Evolutionary conservation across 768 basidiomycete genomes (phyloP), one percentile per base, ranked within the genome.

Genomic region (Amanita fuliginea): DNA sequence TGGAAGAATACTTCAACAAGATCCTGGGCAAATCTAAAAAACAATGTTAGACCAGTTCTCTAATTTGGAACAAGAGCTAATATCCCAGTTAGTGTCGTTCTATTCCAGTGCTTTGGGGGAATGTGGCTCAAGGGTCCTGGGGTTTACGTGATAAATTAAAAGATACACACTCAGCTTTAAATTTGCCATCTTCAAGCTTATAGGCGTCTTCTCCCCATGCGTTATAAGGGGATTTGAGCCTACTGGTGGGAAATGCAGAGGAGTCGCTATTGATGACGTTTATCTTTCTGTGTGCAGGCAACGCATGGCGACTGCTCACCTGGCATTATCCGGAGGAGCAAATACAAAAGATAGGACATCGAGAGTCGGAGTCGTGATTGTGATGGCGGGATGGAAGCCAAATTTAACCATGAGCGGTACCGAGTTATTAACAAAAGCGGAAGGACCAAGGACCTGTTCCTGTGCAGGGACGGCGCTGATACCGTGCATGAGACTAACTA

Each of bases 1-100:
- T 94, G 89, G 63, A 95, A 94, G 68, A 84, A 97, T 40, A 94
- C 90, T 66, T 96, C 91, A 59, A 95, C 82, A 47, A 96, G 82
- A 67, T 97, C 92, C 46, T 86, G 78, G 2, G 91, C 86, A 59
- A 97, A 88, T 66, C 93, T 96, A 60, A 49, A 52, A 56, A 56
- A 42, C 2, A 50, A 46, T 42, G 51, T 55, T 56, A 37, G 53
- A 46, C 52, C 42, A 24, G 46, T 54, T 34, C 51, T 53, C 42
- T 46, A 42, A 55, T 56, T 53, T 49, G 48, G 36, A 49, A 49
- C 52, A 48, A 51, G 16, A 33, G 42, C 36, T 39, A 47, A 47
- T 21, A 26, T 16, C 46, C 44, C 30, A 47, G 46, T 49, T 52
- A 53, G 40, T 32, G 41, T 45, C 42, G 43, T 28, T 40, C 30